Evolutionary conservation across 2,329 filamentous ascomycete genomes (phyloP).

Genomic region (Verticillium longisporum): DNA sequence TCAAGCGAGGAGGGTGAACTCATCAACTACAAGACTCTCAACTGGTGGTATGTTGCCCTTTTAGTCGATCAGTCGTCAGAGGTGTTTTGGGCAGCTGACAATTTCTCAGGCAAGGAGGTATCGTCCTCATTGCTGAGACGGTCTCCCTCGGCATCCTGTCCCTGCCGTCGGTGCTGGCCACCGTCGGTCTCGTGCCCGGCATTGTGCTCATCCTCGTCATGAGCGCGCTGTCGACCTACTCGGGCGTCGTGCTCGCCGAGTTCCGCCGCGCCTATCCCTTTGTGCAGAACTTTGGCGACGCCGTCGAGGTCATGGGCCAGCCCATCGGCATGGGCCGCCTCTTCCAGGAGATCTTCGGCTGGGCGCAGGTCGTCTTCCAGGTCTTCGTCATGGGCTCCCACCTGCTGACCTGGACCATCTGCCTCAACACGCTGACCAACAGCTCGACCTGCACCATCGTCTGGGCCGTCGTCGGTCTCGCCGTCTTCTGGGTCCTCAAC

Average conservation of each 20-base stretch:
- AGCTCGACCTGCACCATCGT: conserved; percentile 57
- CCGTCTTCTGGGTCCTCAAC: conserved; percentile 51
- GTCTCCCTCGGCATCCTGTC: conserved; percentile 54
- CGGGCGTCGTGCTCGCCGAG: conserved; percentile 49
- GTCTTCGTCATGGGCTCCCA: conserved; percentile 65
- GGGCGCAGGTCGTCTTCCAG: conserved; percentile 53
- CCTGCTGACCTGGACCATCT: conserved; percentile 60
- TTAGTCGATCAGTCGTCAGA: too few relatives aligned
- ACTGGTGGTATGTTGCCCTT: conserved; percentile 26
- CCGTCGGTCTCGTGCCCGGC: conserved; percentile 66
- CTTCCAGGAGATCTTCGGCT: conserved; percentile 53
- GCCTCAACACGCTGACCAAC: conserved; percentile 56
- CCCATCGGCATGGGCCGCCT: conserved; percentile 39
- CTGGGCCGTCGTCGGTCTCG: conserved; percentile 53
- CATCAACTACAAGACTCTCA: conserved; percentile 29
- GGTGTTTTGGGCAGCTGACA: neutral
- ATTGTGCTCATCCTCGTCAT: conserved; percentile 62
- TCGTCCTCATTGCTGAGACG: conserved; percentile 36
- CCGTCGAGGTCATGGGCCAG: conserved; percentile 48
- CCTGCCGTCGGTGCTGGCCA: conserved; percentile 67
- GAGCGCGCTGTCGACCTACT: conserved; percentile 61
- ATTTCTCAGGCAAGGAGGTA: conserved; percentile 32
- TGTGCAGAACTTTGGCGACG: conserved; percentile 60
- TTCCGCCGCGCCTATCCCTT: conserved; percentile 67
- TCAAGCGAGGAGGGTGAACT: conserved; percentile 7